phyloP scores from a whole-genome alignment of 164 flowering plant species.

The Paratinospora sagittata region DNA sequence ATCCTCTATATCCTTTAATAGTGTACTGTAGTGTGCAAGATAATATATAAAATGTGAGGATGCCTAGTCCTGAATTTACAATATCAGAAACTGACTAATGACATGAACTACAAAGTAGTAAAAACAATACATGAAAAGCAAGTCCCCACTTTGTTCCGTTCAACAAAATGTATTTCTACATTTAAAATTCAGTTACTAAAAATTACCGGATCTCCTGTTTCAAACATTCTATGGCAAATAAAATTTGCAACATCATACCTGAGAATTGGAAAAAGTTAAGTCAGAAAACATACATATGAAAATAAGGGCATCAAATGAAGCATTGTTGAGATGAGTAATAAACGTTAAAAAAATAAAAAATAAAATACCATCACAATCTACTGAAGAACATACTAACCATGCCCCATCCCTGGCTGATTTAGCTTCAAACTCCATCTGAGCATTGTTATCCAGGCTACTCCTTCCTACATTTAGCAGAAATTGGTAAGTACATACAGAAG shows the following conservation, averaged over 20 bases:
- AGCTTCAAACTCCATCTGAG: constrained; percentile 79
- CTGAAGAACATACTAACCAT: constrained; percentile 43
- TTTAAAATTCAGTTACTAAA: background rate
- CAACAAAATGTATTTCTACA: background rate
- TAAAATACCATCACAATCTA: background rate
- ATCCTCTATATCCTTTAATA: too few relatives aligned
- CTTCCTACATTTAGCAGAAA: constrained; percentile 27
- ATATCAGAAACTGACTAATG: background rate
- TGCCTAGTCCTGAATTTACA: too few relatives aligned
- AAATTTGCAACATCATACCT: constrained; percentile 89
- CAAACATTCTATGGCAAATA: constrained; percentile 62
- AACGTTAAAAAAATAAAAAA: too few relatives aligned
- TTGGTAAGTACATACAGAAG: background rate
- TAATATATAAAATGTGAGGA: too few relatives aligned
- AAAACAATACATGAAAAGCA: constrained; percentile 1
- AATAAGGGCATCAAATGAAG: constrained; percentile 1
- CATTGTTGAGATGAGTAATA: background rate
- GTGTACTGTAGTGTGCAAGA: too few relatives aligned
- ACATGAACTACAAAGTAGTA: background rate
- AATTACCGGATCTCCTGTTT: constrained; percentile 79
- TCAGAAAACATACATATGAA: constrained; percentile 4
- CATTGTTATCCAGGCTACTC: constrained; percentile 30
- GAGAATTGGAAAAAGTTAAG: constrained; percentile 15
- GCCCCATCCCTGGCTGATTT: constrained; percentile 92
- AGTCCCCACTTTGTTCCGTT: background rate